These are phyloP conservation scores for Rhizopogon rudus DNA, from an alignment of 768 basidiomycete species.

Conservation along the genomic window DNA sequence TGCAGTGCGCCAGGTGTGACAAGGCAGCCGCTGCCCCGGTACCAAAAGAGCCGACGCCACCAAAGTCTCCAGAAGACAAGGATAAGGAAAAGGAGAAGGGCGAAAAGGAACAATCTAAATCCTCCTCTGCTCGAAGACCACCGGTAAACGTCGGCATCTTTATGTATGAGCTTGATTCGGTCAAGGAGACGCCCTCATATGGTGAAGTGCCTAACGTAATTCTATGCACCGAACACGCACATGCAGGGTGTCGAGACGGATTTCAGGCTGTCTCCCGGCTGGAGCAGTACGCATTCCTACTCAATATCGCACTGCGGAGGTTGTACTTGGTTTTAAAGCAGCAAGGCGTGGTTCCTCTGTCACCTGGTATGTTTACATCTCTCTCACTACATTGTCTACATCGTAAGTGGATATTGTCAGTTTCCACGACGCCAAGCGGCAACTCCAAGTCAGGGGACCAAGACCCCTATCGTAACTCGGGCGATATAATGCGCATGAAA, in stretches of 20 bases:
- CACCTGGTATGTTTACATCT: slow-evolving; percentile 51
- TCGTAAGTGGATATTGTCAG: slow-evolving; percentile 12
- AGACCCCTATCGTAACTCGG: slow-evolving; percentile 82
- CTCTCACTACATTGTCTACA: slow-evolving; percentile 3
- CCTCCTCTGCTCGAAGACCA: slow-evolving; percentile 61
- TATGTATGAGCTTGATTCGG: slow-evolving; percentile 67
- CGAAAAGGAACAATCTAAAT: slow-evolving; percentile 47
- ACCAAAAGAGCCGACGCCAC: slow-evolving; percentile 50
- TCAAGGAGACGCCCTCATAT: slow-evolving; percentile 64
- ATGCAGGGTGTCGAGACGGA: slow-evolving; percentile 59
- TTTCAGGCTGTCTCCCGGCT: slow-evolving; percentile 91
- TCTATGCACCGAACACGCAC: slow-evolving; percentile 75
- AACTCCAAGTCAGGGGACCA: slow-evolving; percentile 35
- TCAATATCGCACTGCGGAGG: slow-evolving; percentile 92
- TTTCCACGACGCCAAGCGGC: slow-evolving; percentile 28
- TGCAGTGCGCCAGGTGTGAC: slow-evolving; percentile 81
- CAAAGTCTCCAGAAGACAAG: slow-evolving; percentile 46
- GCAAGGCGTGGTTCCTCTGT: slow-evolving; percentile 83
- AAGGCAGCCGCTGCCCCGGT: slow-evolving; percentile 63
- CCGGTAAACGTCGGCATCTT: slow-evolving; percentile 81
- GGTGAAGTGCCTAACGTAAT: slow-evolving; percentile 70
- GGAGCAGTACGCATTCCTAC: slow-evolving; percentile 95
- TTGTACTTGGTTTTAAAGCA: slow-evolving; percentile 85
- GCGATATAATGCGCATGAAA: slow-evolving; percentile 92
- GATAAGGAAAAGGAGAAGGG: slow-evolving; percentile 36